Base-by-base conservation (phyloP, 257 asterid genomes). In the Nicotiana benthamiana region DNA sequence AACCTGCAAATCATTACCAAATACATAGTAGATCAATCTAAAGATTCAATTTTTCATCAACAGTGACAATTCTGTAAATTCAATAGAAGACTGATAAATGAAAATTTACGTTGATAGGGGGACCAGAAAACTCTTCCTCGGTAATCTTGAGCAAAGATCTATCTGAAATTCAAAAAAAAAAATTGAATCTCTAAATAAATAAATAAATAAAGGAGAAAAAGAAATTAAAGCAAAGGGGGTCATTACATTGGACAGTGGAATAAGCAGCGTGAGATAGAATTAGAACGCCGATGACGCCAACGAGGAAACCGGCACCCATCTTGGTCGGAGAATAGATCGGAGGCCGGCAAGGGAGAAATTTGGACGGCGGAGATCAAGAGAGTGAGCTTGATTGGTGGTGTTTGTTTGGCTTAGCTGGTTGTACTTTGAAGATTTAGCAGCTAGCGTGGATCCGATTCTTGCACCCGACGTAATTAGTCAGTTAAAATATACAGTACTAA, bases 91-190 rank as follows among this genome's bases (percentile, higher is more conserved):
- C 32, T 57, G 30, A 54, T n/a, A 74, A 74, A 15, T 3, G 18
- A 79, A 27, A 87, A 82, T 48, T 87, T 93, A 95, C 99, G 54
- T 84, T 83, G 76, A 92, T 79, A 5, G 97, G 94, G 10, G 97
- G 94, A 9, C 97, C 98, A 7, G 96, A 86, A 82, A 95, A 95
- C 88, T 90, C 85, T 53, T 95, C 98, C 77, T 91, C 97, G 1
- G 97, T 95, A 88, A 95, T 93, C 90, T 95, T 95, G 76, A 95
- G 94, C 91, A 95, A 77, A 48, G 97, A 86, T 87, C 97, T 88
- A 84, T 92, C 99, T 95, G 97, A 88, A 40, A 46, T 64, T 30
- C 85, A 82, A 27, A 18, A 8, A 75, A 79, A 83, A 22, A 30
- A 64, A 56, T 60, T 63, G 5, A 16, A 15, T 54, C 34, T 66